phyloP scores from a whole-genome alignment of 2,329 filamentous ascomycete species.

The Colletotrichum acutatum region DNA sequence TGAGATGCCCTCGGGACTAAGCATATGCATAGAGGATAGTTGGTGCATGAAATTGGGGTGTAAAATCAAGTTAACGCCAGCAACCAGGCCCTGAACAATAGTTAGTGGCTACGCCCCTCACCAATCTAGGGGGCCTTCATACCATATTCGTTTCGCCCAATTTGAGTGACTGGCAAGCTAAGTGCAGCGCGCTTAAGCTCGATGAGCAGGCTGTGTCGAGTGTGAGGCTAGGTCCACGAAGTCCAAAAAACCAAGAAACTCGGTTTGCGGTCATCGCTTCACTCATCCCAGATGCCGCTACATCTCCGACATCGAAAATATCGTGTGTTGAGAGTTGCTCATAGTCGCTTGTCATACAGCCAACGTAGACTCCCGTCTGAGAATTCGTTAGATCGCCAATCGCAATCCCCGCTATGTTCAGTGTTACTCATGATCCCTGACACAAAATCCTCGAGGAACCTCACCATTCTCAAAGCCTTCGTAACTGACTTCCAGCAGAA shows the following conservation, averaged over 20 bases:
- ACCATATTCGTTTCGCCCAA: constrained; percentile 42
- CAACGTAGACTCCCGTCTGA: constrained; percentile 62
- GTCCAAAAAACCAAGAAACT: constrained; percentile 40
- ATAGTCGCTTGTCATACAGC: constrained; percentile 59
- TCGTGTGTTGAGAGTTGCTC: constrained; percentile 56
- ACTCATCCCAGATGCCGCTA: constrained; percentile 19
- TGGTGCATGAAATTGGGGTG: constrained; percentile 36
- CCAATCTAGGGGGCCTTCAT: not conserved
- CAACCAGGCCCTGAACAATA: constrained; percentile 11
- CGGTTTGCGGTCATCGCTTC: constrained; percentile 37
- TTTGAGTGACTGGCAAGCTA: constrained; percentile 43
- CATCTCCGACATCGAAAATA: constrained; percentile 53
- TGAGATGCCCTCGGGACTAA: constrained; percentile 35
- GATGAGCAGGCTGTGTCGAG: constrained; percentile 51
- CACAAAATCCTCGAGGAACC: too few relatives aligned
- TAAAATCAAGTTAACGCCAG: constrained; percentile 29
- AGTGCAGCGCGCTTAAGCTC: constrained; percentile 45
- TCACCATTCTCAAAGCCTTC: constrained; percentile 52
- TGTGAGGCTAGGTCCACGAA: constrained; percentile 44
- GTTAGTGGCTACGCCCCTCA: too few relatives aligned
- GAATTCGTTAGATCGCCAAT: constrained; percentile 57
- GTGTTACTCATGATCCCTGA: not conserved
- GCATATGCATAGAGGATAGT: constrained; percentile 28
- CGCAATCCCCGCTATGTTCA: constrained; percentile 56
- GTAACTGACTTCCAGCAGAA: constrained; percentile 47